Evolutionary conservation across 192 early-diverging fungal genomes (phyloP).

Genomic region (Obelidium mucronatum): DNA sequence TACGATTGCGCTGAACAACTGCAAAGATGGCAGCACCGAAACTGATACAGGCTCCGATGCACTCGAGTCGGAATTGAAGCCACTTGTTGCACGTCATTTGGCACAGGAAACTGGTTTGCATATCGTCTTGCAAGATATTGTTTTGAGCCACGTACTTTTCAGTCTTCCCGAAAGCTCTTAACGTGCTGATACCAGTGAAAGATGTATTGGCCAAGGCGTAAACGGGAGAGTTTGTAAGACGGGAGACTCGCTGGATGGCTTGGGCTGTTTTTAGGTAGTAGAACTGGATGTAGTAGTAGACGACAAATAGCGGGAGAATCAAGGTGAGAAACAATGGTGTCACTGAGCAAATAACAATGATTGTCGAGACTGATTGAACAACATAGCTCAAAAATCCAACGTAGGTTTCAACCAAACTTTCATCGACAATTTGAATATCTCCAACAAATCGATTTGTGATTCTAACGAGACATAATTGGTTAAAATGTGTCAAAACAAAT

Average conservation of each 20-base stretch:
- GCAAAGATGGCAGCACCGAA: slow-evolving; percentile 40
- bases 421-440: slow-evolving; percentile 73
- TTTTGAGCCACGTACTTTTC: slow-evolving; percentile 33
- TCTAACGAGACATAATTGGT: no score
- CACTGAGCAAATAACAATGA: slow-evolving; percentile 59
- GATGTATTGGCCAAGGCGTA: slow-evolving; percentile 78
- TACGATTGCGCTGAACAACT: slow-evolving; percentile 57
- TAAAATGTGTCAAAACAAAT: no score
- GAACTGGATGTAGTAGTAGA: slow-evolving; percentile 70
- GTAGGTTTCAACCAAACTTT: slow-evolving; percentile 46
- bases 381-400: slow-evolving; percentile 24
- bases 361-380: slow-evolving; percentile 54
- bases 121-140: slow-evolving; percentile 65
- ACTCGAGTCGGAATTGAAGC: slow-evolving; percentile 73
- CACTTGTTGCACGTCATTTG: slow-evolving; percentile 42
- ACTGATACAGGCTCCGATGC: slow-evolving; percentile 69
- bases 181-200: slow-evolving; percentile 42
- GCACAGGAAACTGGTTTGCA: slow-evolving; percentile 71
- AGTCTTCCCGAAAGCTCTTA: slow-evolving; percentile 33
- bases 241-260: slow-evolving; percentile 78
- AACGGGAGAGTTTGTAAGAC: slow-evolving; percentile 76
- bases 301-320: slow-evolving; percentile 66
- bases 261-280: slow-evolving; percentile 60
- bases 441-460: slow-evolving; percentile 85
- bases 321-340: slow-evolving; percentile 72